Conservation (phyloP, 345 rosid species). For the Raphanus raphanistrum region DNA sequence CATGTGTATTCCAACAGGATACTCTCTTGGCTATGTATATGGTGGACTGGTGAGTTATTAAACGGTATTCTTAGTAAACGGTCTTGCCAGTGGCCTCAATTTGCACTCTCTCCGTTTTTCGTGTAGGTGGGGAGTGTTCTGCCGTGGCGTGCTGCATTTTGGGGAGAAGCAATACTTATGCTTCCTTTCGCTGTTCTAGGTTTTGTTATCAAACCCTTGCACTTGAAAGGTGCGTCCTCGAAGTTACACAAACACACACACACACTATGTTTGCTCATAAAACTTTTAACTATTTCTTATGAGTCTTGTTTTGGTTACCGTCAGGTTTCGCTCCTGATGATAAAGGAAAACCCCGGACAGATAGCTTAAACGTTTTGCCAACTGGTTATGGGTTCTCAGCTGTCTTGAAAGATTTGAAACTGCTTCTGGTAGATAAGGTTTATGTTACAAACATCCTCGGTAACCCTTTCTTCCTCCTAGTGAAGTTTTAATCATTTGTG, state of each 20-base stretch:
- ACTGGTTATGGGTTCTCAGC: slow-evolving; percentile 51
- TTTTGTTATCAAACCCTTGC: slow-evolving; percentile 81
- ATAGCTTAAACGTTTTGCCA: slow-evolving; percentile 20
- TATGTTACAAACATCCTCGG: slow-evolving; percentile 78
- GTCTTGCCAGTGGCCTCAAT: neutral
- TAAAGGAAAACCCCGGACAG: slow-evolving; percentile 39
- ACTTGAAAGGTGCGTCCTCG: slow-evolving; percentile 65
- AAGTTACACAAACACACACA: slow-evolving; percentile 16
- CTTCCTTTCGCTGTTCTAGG: slow-evolving; percentile 81
- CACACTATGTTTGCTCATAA: neutral
- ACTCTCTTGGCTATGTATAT: slow-evolving; percentile 84
- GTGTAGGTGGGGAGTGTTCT: slow-evolving; percentile 65
- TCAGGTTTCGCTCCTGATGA: slow-evolving; percentile 73
- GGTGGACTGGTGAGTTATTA: slow-evolving; percentile 77
- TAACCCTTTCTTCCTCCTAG: slow-evolving; percentile 36
- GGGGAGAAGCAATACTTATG: slow-evolving; percentile 91
- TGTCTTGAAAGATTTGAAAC: slow-evolving; percentile 61
- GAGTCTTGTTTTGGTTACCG: slow-evolving; percentile 10
- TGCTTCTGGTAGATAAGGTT: slow-evolving; percentile 63
- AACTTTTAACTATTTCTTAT: slow-evolving; percentile 28
- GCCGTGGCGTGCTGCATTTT: slow-evolving; percentile 89
- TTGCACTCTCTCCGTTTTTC: neutral
- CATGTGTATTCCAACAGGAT: slow-evolving; percentile 96
- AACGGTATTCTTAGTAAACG: neutral
- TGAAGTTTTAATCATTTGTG: neutral